These are phyloP conservation scores for Nannochloris sp. DNA, from an alignment of 139 green algal genomes.

Conservation along the genomic window DNA sequence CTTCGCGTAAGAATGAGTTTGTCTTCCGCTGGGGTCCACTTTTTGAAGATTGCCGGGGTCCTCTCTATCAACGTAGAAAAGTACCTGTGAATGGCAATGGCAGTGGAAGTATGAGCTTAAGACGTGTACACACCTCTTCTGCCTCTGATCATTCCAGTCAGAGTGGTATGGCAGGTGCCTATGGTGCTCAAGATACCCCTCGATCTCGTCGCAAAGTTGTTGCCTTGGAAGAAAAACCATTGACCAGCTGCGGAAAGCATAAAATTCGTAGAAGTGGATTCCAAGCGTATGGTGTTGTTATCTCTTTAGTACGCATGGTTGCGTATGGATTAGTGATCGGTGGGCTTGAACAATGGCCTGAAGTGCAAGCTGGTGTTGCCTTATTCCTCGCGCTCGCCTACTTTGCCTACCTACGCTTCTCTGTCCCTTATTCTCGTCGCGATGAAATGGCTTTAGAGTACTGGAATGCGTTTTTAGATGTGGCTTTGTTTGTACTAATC, in stretches of 20 bases:
- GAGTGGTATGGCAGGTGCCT: not conserved
- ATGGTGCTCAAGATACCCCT: not conserved
- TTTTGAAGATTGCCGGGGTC: slow-evolving; percentile 15
- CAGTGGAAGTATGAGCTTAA: not conserved
- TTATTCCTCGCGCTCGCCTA: not conserved
- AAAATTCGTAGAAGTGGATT: not conserved
- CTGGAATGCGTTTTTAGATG: slow-evolving; percentile 5
- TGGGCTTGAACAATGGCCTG: not conserved
- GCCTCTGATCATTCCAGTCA: slow-evolving; percentile 4
- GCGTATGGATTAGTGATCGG: slow-evolving; percentile 5
- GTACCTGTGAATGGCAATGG: not conserved
- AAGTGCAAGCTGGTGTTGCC: not conserved
- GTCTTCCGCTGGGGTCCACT: slow-evolving; percentile 7
- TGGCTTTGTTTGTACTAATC: not conserved
- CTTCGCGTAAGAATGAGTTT: slow-evolving; percentile 5
- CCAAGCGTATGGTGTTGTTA: slow-evolving; percentile 5
- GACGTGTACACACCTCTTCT: not conserved
- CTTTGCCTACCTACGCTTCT: slow-evolving; percentile 1
- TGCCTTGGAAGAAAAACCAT: not conserved
- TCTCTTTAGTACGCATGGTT: slow-evolving; percentile 6
- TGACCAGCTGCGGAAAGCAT: not conserved
- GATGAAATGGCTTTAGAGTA: slow-evolving; percentile 17
- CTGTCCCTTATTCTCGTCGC: slow-evolving; percentile 7
- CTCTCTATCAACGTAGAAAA: not conserved
- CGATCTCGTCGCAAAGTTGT: not conserved